phyloP scores from a whole-genome alignment of 2,329 filamentous ascomycete species.

The Hymenoscyphus linearis region DNA sequence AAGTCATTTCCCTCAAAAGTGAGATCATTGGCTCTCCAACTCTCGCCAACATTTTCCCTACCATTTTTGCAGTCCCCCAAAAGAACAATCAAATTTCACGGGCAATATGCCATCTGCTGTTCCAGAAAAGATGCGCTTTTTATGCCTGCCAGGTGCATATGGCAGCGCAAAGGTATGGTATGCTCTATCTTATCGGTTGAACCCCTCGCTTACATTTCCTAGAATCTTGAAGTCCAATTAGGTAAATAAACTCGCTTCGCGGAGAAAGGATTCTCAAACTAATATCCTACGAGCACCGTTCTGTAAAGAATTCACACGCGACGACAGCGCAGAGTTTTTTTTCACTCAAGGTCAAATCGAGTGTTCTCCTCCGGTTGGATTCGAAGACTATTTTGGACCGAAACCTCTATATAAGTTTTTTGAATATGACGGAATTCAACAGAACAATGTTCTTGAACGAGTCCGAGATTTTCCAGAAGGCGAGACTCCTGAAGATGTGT shows the following conservation, averaged over 20 bases:
- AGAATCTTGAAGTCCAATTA: slow-evolving; percentile 53
- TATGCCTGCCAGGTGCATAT: slow-evolving; percentile 53
- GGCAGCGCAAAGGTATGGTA: slow-evolving; percentile 47
- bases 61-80: neutral
- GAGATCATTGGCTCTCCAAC: neutral
- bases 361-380: slow-evolving; percentile 45
- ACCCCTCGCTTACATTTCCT: neutral
- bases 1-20: neutral
- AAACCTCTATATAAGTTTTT: slow-evolving; percentile 42
- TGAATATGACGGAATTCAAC: slow-evolving; percentile 38
- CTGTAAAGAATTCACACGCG: slow-evolving; percentile 41
- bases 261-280: neutral
- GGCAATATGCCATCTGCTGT: neutral
- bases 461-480: slow-evolving; percentile 24
- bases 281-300: slow-evolving; percentile 37
- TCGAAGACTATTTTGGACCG: slow-evolving; percentile 43
- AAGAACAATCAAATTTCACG: neutral
- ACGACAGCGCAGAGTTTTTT: slow-evolving; percentile 42
- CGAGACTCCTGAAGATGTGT: slow-evolving; percentile 20
- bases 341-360: slow-evolving; percentile 47
- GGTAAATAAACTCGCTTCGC: slow-evolving; percentile 29
- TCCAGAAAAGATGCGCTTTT: slow-evolving; percentile 43
- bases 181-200: neutral
- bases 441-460: slow-evolving; percentile 23
- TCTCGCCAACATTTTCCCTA: neutral